These are phyloP conservation scores for Hypomontagnella submonticulosa DNA, from an alignment of 495 filamentous ascomycete genomes.

Conservation along the genomic window DNA sequence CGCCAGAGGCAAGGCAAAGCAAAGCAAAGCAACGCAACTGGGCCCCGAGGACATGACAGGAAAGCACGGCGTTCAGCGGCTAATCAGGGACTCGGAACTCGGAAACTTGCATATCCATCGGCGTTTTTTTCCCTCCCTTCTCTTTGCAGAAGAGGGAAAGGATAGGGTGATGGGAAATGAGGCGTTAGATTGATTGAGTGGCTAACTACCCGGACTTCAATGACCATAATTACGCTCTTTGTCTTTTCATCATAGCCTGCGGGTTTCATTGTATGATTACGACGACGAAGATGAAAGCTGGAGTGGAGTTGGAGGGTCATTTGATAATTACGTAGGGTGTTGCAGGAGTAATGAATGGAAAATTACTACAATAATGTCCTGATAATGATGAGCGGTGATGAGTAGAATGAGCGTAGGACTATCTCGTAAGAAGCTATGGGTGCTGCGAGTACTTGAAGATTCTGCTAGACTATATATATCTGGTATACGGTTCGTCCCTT, in stretches of 20 bases:
- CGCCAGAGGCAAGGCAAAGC: not conserved
- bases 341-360: constrained; percentile 11
- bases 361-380: constrained; percentile 10
- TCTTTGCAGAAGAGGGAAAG: not conserved
- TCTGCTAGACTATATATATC: no score
- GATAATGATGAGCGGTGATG: no score
- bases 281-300: constrained; percentile 22
- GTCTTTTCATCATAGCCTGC: not conserved
- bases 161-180: not conserved
- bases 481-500: no score
- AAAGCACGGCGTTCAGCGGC: constrained; percentile 26
- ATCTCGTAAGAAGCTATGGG: no score
- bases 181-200: not conserved
- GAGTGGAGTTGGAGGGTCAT: constrained; percentile 12
- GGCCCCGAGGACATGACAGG: not conserved
- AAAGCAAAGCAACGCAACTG: no score
- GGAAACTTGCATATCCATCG: constrained; percentile 29
- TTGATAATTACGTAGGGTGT: constrained; percentile 5
- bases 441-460: no score
- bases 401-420: no score
- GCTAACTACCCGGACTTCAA: no score
- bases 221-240: not conserved
- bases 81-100: constrained; percentile 13
- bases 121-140: constrained; percentile 19
- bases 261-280: constrained; percentile 22